Percentiles rank a stretch among this genome's conserved stretches.
These are phyloP conservation scores for Malania oleifera DNA, from an alignment of 164 flowering plant genomes.

Conservation along the genomic window DNA sequence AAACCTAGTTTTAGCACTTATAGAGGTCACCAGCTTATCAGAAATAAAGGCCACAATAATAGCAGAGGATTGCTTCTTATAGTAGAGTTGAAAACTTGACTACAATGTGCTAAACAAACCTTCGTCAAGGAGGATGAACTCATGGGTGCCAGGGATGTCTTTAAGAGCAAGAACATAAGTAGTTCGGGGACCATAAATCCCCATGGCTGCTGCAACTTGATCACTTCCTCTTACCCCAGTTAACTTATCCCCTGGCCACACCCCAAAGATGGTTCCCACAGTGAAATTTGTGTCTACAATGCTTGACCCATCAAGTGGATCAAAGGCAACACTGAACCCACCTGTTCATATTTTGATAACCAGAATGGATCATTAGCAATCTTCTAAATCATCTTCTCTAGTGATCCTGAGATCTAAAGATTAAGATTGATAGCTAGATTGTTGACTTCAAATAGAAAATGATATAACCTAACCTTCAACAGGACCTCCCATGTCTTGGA, in stretches of 20 bases:
- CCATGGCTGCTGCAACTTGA: conserved; percentile 99
- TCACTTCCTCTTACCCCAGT: conserved; percentile 84
- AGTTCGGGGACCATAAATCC: conserved; percentile 90
- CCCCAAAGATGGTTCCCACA: conserved; percentile 97
- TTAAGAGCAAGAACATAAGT: conserved; percentile 89
- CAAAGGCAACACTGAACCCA: conserved; percentile 97
- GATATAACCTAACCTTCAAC: conserved; percentile 50
- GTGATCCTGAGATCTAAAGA: too few species aligned
- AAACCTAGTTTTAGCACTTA: too few species aligned
- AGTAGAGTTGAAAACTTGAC: not conserved
- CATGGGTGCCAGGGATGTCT: conserved; percentile 90
- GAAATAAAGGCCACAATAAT: too few species aligned
- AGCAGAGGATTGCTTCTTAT: not conserved
- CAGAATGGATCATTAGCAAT: not conserved
- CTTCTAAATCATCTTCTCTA: not conserved
- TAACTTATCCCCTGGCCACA: conserved; percentile 95
- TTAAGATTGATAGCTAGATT: not conserved
- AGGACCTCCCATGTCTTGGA: conserved; percentile 98
- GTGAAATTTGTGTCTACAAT: conserved; percentile 98
- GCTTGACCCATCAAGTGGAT: conserved; percentile 97
- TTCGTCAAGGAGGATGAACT: conserved; percentile 94
- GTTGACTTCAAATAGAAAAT: not conserved
- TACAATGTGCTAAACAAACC: conserved; percentile 31
- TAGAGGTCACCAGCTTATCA: too few species aligned
- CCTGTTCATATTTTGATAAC: conserved; percentile 34